Evolutionary conservation across 2,329 filamentous ascomycete genomes (phyloP), one percentile per base, ranked within the genome.

Genomic region (Pseudogymnoascus sp.): DNA sequence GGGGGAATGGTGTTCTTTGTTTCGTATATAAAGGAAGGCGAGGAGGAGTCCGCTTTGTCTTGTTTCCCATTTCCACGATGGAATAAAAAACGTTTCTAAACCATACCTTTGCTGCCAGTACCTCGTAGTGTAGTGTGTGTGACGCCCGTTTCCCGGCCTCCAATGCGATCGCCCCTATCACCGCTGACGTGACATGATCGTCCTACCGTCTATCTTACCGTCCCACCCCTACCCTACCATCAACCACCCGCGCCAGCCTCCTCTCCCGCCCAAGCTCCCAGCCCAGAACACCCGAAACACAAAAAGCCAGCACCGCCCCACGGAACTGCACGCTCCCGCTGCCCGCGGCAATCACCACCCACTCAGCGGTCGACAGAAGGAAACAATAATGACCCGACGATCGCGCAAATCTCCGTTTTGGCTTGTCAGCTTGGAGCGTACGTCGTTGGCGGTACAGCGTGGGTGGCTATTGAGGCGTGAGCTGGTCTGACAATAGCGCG

Each of bases 1-100:
- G 42, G 39, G 36, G 25, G 42, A 13, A 31, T 52, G 42, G 42
- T 52, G 42, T 52, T 52, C 42, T 15, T 52, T 52, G 42, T 15
- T 52, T 31, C 42, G 25, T 52, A 52, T 52, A 52, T 52, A 52
- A 52, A 29, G 42, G 25, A 52, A 31, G 42, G 25, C 25, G 25
- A 31, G 42, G 25, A 52, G 42, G 25, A 52, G 42, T 52, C 42
- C 42, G 42, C 42, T 52, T 52, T 52, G 25, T 52, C 42, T 52
- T 31, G 12, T 31, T 52, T 52, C 42, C 21, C 7, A 7, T 29
- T 52, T 10, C 42, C 13, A 52, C 25, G 42, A 29, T 52, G 42
- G 15, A 52, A 52, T 52, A n/a, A 52, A 52, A 31, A 15, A n/a
- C 42, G 42, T 52, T 52, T 52, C 25, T 52, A 52, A 52, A 40